Base-by-base conservation (phyloP, 1,284 basidiomycete species). In the Golubevia sp. region DNA sequence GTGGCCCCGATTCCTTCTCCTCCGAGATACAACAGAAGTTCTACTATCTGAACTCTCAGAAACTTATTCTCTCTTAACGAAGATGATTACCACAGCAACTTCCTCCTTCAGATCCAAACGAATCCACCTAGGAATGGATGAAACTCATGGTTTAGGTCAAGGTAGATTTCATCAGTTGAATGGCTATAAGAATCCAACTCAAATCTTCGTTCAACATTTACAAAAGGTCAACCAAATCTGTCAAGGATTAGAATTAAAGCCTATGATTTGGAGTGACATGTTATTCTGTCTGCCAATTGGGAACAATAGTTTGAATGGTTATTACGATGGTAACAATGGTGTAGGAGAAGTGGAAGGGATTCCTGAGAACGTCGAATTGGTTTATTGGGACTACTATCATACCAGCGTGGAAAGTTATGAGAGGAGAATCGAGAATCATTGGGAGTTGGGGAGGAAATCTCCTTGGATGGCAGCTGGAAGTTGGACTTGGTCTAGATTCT, bases 221-320 rank as follows among this genome's bases (percentile, higher is more conserved):
- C 62, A 65, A 3, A 66, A 73, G n/a, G 83, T 85, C 6, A 80
- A 83, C 59, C 58, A 68, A 15, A 83, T 85, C 23, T 84, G 83
- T 55, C 24, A 59, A 20, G 23, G 51, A 1, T 21, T 69, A 15
- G 70, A 69, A 2, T 63, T 85, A 1, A 55, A 77, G 55, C 84
- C 84, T 1, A 84, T 84, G 80, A 85, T 85, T 62, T 85, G 84
- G 84, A 74, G 62, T 38, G 77, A 80, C 65, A 80, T 85, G 84
- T 68, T 85, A 20, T 85, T 85, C 65, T 85, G 84, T 54, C 67
- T 85, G 1, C 73, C 76, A 13, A 82, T 83, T 1, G 70, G 78
- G 44, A 84, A 85, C 62, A 84, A 84, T 56, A 73, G 74, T 24
- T 68, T 85, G 1, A 67, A 73, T 0, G 83, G 82, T 5, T 85